Conservation (phyloP, 768 basidiomycete species). For the Nidularia sp. region DNA sequence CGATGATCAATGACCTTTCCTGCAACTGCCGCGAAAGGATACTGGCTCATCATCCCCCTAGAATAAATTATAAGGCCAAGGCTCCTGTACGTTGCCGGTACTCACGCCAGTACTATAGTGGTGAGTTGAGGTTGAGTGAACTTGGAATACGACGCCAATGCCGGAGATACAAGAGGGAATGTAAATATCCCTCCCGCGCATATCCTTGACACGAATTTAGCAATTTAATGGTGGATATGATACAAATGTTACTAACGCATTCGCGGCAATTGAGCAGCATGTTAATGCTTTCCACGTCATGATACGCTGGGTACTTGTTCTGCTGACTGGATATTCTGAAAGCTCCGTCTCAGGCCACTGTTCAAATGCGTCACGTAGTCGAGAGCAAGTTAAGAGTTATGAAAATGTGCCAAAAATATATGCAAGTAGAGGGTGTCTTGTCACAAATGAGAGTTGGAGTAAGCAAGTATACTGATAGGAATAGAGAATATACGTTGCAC, state of each 20-base stretch:
- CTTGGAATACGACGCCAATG: slow-evolving; percentile 52
- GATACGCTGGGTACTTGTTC: no score
- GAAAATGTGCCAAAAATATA: no score
- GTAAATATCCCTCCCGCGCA: slow-evolving; percentile 78
- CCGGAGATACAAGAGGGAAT: slow-evolving; percentile 71
- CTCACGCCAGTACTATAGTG: slow-evolving; percentile 74
- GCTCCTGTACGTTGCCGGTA: background rate
- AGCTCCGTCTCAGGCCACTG: background rate
- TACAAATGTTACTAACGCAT: slow-evolving; percentile 47
- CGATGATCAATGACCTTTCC: slow-evolving; percentile 65
- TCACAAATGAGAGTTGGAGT: no score
- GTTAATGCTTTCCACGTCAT: slow-evolving; percentile 9
- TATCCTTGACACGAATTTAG: slow-evolving; percentile 38
- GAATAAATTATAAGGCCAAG: slow-evolving; percentile 2
- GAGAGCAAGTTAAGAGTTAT: no score
- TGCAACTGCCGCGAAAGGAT: slow-evolving; percentile 67
- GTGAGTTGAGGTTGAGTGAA: slow-evolving; percentile 76
- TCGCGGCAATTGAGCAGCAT: slow-evolving; percentile 56
- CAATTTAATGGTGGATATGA: background rate
- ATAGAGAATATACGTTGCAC: no score
- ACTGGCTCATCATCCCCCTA: slow-evolving; percentile 83
- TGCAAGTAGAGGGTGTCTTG: no score
- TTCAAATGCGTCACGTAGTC: no score
- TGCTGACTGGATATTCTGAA: background rate
- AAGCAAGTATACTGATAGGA: no score